phyloP scores from a whole-genome alignment of 345 rosid genomes.

The Populus pruinosa region DNA sequence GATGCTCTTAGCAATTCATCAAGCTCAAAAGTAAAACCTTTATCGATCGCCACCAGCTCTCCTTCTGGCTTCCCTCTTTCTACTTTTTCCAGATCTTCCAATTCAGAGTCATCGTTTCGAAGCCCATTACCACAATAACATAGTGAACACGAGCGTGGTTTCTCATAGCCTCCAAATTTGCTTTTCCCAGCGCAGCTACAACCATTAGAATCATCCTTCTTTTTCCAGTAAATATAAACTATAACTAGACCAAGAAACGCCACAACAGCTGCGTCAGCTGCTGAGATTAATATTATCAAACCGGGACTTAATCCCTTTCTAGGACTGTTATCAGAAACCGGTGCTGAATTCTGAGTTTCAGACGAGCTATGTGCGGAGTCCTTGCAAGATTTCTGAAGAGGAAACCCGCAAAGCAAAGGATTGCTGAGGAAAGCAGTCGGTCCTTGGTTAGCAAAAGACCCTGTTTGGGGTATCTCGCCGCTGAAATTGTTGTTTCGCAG shows the following conservation, averaged over 20 bases:
- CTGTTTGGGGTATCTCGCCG: constrained; percentile 90
- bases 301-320: constrained; percentile 63
- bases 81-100: constrained; percentile 50
- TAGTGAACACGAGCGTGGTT: constrained; percentile 28
- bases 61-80: constrained; percentile 54
- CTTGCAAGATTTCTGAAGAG: constrained; percentile 79
- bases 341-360: constrained; percentile 28
- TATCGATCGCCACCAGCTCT: constrained; percentile 84
- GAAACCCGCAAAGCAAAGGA: constrained; percentile 81
- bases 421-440: constrained; percentile 92
- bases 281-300: constrained; percentile 63
- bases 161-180: constrained; percentile 49
- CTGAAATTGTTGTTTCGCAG: constrained; percentile 68
- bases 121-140: constrained; percentile 31
- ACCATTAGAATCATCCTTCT: constrained; percentile 57
- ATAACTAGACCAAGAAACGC: constrained; percentile 68
- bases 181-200: constrained; percentile 82
- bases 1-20: constrained; percentile 94
- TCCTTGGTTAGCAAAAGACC: constrained; percentile 90
- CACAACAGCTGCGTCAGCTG: constrained; percentile 75
- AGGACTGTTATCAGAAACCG: constrained; percentile 24
- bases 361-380: constrained; percentile 26
- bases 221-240: constrained; percentile 87
- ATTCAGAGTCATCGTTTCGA: constrained; percentile 55
- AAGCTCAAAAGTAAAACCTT: constrained; percentile 86